Evolutionary conservation across 1,284 basidiomycete species (phyloP).

Genomic region (Fistulina hepatica): DNA sequence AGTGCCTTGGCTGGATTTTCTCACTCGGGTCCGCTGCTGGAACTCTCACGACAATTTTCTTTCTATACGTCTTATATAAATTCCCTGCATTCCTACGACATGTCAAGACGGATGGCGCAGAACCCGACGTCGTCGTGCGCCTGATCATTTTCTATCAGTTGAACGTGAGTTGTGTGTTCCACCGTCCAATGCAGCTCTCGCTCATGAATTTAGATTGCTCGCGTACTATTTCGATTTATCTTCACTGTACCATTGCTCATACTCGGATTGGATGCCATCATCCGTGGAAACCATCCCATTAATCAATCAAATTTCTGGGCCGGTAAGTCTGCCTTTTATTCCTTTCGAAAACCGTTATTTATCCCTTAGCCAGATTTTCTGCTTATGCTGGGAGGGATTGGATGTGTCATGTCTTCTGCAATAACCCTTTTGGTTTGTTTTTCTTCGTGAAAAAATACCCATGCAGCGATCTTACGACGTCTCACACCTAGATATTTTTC

Average conservation of each 20-base stretch:
- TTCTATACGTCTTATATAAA: slow-evolving; percentile 51
- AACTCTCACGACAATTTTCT: slow-evolving; percentile 50
- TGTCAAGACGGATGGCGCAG: slow-evolving; percentile 59
- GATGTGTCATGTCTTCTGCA: slow-evolving; percentile 61
- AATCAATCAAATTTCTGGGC: slow-evolving; percentile 41
- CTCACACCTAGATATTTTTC: slow-evolving; percentile 50
- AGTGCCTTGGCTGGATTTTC: slow-evolving; percentile 63
- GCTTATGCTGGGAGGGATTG: slow-evolving; percentile 54
- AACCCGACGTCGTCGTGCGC: slow-evolving; percentile 57
- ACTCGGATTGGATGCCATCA: slow-evolving; percentile 45
- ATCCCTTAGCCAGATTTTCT: slow-evolving; percentile 40
- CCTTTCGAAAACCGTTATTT: neutral
- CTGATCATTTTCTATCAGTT: slow-evolving; percentile 61
- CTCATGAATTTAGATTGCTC: slow-evolving; percentile 33
- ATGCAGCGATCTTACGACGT: neutral
- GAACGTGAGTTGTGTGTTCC: slow-evolving; percentile 40
- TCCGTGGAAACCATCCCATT: slow-evolving; percentile 37
- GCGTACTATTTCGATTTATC: slow-evolving; percentile 59
- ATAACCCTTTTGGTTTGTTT: slow-evolving; percentile 57
- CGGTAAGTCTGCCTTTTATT: slow-evolving; percentile 25
- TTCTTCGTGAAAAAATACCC: slow-evolving; percentile 1
- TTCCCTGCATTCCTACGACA: slow-evolving; percentile 58
- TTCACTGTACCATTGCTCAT: slow-evolving; percentile 56
- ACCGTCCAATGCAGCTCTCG: slow-evolving; percentile 3
- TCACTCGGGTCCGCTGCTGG: slow-evolving; percentile 53